phyloP scores from a whole-genome alignment of 75 land plant species.

The Pseudotsuga menziesii region DNA sequence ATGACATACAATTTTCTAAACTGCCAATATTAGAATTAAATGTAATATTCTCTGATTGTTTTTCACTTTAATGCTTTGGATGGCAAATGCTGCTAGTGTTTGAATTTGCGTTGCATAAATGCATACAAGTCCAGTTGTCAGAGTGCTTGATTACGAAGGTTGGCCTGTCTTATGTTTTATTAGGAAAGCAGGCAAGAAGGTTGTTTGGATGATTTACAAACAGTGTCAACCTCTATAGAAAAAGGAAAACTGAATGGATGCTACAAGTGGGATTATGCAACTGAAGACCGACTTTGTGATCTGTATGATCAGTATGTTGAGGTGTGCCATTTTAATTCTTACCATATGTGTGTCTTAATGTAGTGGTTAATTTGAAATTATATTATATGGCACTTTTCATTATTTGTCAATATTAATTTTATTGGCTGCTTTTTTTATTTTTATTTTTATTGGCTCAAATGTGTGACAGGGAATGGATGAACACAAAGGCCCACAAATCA shows the following conservation, averaged over 20 bases:
- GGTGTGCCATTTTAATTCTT: slow-evolving; percentile 27
- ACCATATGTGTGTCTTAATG: background rate
- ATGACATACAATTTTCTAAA: background rate
- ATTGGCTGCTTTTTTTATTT: background rate
- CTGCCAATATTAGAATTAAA: background rate
- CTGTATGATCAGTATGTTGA: slow-evolving; percentile 92
- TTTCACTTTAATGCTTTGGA: background rate
- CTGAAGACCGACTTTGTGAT: slow-evolving; percentile 88
- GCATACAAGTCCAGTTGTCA: background rate
- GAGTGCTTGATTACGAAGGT: background rate
- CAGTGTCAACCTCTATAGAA: slow-evolving; percentile 33
- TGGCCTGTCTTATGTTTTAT: background rate
- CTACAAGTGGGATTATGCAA: slow-evolving; percentile 61
- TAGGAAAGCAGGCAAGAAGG: slow-evolving; percentile 56
- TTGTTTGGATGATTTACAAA: slow-evolving; percentile 63
- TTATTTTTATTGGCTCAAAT: background rate
- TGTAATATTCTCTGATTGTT: background rate
- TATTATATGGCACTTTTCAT: background rate
- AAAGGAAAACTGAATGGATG: slow-evolving; percentile 42
- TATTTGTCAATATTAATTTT: background rate
- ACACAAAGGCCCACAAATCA: slow-evolving; percentile 73
- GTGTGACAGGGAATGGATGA: slow-evolving; percentile 82
- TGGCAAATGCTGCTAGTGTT: background rate
- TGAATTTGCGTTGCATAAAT: background rate
- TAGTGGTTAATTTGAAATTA: background rate